Base-by-base conservation (phyloP, 768 basidiomycete species). In the Cystoderma amianthinum region DNA sequence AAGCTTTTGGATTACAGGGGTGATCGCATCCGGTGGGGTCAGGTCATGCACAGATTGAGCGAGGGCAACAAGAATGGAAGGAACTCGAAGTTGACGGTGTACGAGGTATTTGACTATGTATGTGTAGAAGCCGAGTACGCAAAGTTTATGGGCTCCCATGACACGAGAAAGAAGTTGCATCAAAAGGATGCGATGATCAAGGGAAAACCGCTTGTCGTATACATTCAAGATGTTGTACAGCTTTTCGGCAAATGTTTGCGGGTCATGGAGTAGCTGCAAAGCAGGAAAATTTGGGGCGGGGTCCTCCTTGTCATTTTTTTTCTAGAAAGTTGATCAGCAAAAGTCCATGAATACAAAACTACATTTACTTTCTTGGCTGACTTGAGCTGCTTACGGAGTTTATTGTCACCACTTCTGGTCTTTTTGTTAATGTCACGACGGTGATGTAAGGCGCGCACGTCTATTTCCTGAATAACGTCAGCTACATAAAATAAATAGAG, bases 131-230 rank as follows among this genome's bases (percentile, higher is more conserved):
- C 84, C 78, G 32, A 98, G 82, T 28, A 98, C 82, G 57, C 85
- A 92, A 42, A 95, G 80, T 60, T 92, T 94, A 68, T 98, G 94
- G 2, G 76, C 67, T 20, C 90, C 90, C 80, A 92, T 93, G 24
- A 97, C 85, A 36, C 96, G 82, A 3, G 92, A 87, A 34, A 98
- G 77, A 38, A 99, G 83, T 57, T 96, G 92, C 91, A 98, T 95
- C 58, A 97, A 71, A 47, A 98, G 74, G 43, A 99, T 85, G 65
- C 96, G 97, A 71, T 98, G 96, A 52, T 97, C 94, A 43, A 98
- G 76, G 22, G 90, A 87, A 57, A 90, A 92, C n/a, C 85, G 85
- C 60, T 91, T 93, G 72, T 98, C 95, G 60, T 93, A 81, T 33
- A 71, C 74, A 51, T 80, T 80, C 32, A 99, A 67, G 39, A 77